Evolutionary conservation across 2,329 filamentous ascomycete genomes (phyloP).

Genomic region (Verticillium nubilum): DNA sequence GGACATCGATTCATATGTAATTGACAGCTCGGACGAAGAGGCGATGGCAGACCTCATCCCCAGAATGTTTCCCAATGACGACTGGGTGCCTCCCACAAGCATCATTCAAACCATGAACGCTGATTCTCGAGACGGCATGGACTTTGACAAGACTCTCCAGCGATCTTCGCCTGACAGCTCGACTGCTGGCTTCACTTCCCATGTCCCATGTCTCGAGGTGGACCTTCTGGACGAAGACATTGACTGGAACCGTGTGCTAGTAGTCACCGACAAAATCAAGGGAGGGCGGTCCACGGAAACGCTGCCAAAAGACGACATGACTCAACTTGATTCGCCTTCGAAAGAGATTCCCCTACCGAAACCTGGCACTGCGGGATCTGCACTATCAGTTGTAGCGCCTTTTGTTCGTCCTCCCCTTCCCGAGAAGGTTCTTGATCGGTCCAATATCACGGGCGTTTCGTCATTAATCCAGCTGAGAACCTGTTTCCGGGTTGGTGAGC

Average conservation of each 20-base stretch:
- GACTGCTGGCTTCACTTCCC: background rate
- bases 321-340: background rate
- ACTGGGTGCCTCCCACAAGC: background rate
- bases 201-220: background rate
- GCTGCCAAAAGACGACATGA: background rate
- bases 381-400: conserved; percentile 21
- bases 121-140: background rate
- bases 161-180: background rate
- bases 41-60: background rate
- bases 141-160: background rate
- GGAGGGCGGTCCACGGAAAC: background rate
- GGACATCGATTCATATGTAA: background rate
- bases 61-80: background rate
- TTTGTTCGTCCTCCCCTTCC: conserved; percentile 50
- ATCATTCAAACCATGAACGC: background rate
- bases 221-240: conserved; percentile 31
- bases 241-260: conserved; percentile 31
- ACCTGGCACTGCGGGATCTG: background rate
- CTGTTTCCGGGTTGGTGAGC: conserved; percentile 60
- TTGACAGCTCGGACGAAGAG: background rate
- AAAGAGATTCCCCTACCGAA: conserved; percentile 13
- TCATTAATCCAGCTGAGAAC: conserved; percentile 43
- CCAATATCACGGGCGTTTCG: conserved; percentile 46
- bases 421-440: conserved; percentile 39
- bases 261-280: background rate